Base-by-base conservation (phyloP, 108 stramenopile species). In the Nitzschia palea region DNA sequence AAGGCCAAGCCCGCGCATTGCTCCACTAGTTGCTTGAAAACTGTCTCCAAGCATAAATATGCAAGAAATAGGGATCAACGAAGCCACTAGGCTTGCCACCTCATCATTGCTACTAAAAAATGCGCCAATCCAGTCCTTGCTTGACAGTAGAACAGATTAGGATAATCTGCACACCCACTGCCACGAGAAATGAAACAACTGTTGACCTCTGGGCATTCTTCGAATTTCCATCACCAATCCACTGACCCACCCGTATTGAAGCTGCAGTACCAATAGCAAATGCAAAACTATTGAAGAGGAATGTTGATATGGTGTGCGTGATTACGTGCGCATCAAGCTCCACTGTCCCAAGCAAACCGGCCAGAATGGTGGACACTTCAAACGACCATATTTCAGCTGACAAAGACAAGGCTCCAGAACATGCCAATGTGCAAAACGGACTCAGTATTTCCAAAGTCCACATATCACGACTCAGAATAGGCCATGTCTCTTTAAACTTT, bases 241-340 rank as follows among this genome's bases (percentile, higher is more conserved):
- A 74, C 22, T 58, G 71, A 14, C 78, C 78, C 25, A 79, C 72
- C n/a, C 68, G 68, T 51, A 79, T 79, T 15, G 78, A 79, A 1
- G 78, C 60, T 48, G 72, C 78, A 69, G 61, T 74, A 10, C 77
- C 77, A 33, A 78, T 37, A 2, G 77, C 77, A 69, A 73, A 78
- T 27, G 77, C 67, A 54, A 78, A 78, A 35, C 71, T 73, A 4
- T 73, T 45, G 22, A 34, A 78, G n/a, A 78, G 34, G 34, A 78
- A 73, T 9, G 71, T 64, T 4, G 72, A 59, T 27, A 78, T 64
- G 12, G 26, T 78, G 43, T 73, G 63, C 0, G 72, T 73, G 29
- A 78, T 69, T 6, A 73, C 45, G 48, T 78, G 77, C 2, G 77
- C 77, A 58, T 73, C 72, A 53, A 78, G 47, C 28, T 52, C 67